Percentiles rank a stretch among this genome's conserved stretches.
Conservation (phyloP, 352 stramenopile genomes). For the Blastocystis sp. region DNA sequence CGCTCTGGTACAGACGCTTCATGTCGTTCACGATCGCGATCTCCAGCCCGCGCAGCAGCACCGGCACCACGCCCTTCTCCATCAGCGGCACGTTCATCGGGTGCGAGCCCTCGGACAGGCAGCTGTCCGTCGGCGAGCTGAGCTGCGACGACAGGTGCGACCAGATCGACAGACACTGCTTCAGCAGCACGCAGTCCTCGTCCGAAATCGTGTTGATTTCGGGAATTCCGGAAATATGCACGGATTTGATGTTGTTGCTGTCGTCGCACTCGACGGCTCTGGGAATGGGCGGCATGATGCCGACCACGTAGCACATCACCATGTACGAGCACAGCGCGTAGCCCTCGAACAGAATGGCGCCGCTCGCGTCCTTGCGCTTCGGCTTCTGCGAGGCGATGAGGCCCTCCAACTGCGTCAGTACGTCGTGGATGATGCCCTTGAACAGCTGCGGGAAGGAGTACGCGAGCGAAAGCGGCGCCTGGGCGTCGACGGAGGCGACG, state of each 20-base stretch:
- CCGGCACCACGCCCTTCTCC: slow-evolving; percentile 59
- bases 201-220: slow-evolving; percentile 41
- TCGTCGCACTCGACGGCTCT: not conserved
- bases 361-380: slow-evolving; percentile 36
- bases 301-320: slow-evolving; percentile 41
- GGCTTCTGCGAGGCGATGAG: slow-evolving; percentile 40
- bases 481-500: not conserved
- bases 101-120: slow-evolving; percentile 9
- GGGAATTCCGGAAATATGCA: not conserved
- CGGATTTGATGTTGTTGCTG: slow-evolving; percentile 4
- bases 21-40: slow-evolving; percentile 31
- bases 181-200: slow-evolving; percentile 7
- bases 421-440: not conserved
- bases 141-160: slow-evolving; percentile 18
- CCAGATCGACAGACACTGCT: slow-evolving; percentile 14
- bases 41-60: slow-evolving; percentile 45
- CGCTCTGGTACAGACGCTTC: slow-evolving; percentile 37
- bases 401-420: slow-evolving; percentile 8
- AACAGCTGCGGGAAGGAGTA: slow-evolving; percentile 34
- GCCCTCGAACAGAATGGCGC: slow-evolving; percentile 51
- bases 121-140: not conserved
- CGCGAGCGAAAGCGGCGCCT: not conserved
- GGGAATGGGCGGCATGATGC: slow-evolving; percentile 5
- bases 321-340: slow-evolving; percentile 38
- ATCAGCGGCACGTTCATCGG: slow-evolving; percentile 27